These are phyloP conservation scores for Toxicodendron radicans DNA, from an alignment of 345 rosid genomes.

Conservation along the genomic window DNA sequence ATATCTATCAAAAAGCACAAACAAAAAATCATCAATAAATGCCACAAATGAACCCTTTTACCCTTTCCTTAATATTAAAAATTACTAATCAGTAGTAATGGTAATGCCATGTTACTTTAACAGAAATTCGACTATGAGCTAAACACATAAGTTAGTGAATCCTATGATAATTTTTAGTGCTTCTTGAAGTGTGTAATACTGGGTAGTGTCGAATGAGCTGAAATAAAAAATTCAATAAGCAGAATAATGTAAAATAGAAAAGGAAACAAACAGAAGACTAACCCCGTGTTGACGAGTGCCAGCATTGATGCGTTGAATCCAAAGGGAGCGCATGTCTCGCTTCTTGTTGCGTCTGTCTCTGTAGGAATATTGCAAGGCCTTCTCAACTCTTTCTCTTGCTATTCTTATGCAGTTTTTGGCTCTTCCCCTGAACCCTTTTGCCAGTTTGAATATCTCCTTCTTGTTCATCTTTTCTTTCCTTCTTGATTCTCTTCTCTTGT, in stretches of 20 bases:
- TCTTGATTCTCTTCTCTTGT: not conserved
- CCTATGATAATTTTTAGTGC: no score
- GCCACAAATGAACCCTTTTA: no score
- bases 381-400: conserved; percentile 94
- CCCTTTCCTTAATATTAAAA: no score
- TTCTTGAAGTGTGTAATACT: no score
- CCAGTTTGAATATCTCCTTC: conserved; percentile 79
- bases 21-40: no score
- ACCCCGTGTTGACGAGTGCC: conserved; percentile 89
- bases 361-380: conserved; percentile 91
- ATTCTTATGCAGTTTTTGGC: conserved; percentile 93
- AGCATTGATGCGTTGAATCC: conserved; percentile 96
- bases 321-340: conserved; percentile 93
- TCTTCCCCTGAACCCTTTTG: conserved; percentile 91
- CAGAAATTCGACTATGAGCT: no score
- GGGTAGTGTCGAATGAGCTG: no score
- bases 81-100: no score
- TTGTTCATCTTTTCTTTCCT: conserved; percentile 65
- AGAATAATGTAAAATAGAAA: not conserved
- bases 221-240: not conserved
- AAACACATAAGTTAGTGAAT: no score
- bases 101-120: no score
- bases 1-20: no score
- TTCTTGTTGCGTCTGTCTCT: conserved; percentile 95
- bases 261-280: conserved; percentile 14